These are phyloP conservation scores for Aspergillus cavernicola DNA, from an alignment of 495 filamentous ascomycete genomes.

Conservation along the genomic window DNA sequence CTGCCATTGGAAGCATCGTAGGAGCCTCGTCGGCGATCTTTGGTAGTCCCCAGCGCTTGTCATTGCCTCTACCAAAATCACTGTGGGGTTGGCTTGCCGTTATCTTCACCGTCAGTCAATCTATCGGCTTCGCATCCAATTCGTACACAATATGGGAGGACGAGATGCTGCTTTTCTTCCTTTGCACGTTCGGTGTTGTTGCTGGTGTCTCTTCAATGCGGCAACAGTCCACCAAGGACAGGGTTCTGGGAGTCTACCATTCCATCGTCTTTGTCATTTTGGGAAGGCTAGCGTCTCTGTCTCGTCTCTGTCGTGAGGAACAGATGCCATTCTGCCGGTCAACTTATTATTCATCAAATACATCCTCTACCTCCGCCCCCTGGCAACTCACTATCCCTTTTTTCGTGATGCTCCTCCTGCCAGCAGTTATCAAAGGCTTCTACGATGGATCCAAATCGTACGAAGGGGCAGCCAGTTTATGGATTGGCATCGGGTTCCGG, in stretches of 20 bases:
- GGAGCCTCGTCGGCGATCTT: constrained; percentile 58
- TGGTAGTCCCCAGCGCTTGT: constrained; percentile 43
- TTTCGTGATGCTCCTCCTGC: constrained; percentile 66
- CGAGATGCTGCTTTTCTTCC: constrained; percentile 86
- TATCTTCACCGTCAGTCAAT: constrained; percentile 76
- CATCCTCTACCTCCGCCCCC: constrained; percentile 85
- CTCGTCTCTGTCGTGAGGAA: constrained; percentile 92
- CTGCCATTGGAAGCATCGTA: constrained; percentile 59
- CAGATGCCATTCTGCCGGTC: constrained; percentile 96
- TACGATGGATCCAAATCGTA: constrained; percentile 75
- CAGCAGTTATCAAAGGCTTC: constrained; percentile 72
- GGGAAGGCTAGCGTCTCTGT: constrained; percentile 80
- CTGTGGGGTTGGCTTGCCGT: constrained; percentile 85
- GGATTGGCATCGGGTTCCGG: constrained; percentile 80
- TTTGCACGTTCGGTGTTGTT: constrained; percentile 77
- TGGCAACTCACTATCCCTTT: constrained; percentile 88
- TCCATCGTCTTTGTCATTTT: constrained; percentile 78
- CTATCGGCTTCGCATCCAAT: constrained; percentile 89
- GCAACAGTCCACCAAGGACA: constrained; percentile 56
- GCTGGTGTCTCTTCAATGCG: constrained; percentile 71
- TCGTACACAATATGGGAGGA: constrained; percentile 99
- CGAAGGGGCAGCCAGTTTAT: constrained; percentile 74
- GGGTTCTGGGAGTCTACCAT: constrained; percentile 74
- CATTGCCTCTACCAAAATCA: constrained; percentile 65
- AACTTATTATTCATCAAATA: constrained; percentile 90